phyloP scores from a whole-genome alignment of 805 yeast species.

The Ogataea nonfermentans region DNA sequence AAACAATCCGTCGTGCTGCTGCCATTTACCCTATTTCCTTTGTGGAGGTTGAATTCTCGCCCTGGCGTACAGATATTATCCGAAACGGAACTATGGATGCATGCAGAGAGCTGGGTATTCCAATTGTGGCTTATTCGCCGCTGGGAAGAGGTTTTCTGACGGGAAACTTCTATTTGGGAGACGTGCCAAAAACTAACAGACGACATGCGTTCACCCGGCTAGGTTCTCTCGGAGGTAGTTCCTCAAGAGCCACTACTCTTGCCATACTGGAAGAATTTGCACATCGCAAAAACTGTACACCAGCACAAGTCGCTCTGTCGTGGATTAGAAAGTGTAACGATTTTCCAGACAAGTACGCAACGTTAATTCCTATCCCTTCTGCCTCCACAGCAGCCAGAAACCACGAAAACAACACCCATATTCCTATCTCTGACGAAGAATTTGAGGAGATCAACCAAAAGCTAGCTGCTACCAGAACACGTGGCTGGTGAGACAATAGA shows the following conservation, averaged over 20 bases:
- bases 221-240: too few species aligned
- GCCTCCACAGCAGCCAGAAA: slow-evolving; percentile 60
- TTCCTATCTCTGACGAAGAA: too few species aligned
- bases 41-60: slow-evolving; percentile 77
- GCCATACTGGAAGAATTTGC: too few species aligned
- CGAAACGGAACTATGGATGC: slow-evolving; percentile 60
- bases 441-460: slow-evolving; percentile 50
- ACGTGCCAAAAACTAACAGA: too few species aligned
- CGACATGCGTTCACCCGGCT: too few species aligned
- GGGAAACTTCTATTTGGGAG: slow-evolving; percentile 70
- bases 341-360: too few species aligned
- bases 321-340: too few species aligned
- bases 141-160: slow-evolving; percentile 76
- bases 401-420: slow-evolving; percentile 56
- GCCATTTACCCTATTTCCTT: slow-evolving; percentile 56
- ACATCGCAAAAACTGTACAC: too few species aligned
- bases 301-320: too few species aligned
- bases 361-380: slow-evolving; percentile 86
- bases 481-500: too few species aligned
- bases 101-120: slow-evolving; percentile 56
- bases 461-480: too few species aligned
- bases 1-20: slow-evolving; percentile 59
- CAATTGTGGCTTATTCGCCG: slow-evolving; percentile 81
- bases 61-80: slow-evolving; percentile 61
- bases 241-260: too few species aligned